phyloP scores from a whole-genome alignment of 192 early-diverging fungal species.

The Coemansia sp. region DNA sequence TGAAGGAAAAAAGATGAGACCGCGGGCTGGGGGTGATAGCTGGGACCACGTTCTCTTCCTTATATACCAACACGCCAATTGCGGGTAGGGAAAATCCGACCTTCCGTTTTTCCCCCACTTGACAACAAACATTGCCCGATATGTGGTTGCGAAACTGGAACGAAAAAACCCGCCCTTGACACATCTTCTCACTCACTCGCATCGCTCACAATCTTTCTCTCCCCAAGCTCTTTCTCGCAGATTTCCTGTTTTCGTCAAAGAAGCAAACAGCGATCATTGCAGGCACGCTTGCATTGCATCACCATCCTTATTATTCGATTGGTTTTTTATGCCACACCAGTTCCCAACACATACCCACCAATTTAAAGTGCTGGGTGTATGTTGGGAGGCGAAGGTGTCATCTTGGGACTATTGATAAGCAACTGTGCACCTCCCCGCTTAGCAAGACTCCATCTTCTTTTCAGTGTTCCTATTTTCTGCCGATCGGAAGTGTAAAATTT shows the following conservation, averaged over 20 bases:
- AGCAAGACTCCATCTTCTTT: too few relatives aligned
- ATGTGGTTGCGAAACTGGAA: not conserved
- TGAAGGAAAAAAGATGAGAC: conserved; percentile 8
- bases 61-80: conserved; percentile 10
- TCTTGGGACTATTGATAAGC: not conserved
- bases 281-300: conserved; percentile 2
- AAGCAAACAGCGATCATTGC: not conserved
- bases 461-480: not conserved
- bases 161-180: not conserved
- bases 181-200: too few relatives aligned
- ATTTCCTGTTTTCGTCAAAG: not conserved
- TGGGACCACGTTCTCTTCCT: conserved; percentile 1
- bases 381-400: not conserved
- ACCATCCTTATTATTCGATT: not conserved
- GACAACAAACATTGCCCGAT: not conserved
- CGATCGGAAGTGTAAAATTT: not conserved
- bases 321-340: conserved; percentile 3
- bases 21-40: not conserved
- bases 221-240: not conserved
- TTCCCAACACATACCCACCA: too few relatives aligned
- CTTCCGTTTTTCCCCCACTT: not conserved
- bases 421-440: too few relatives aligned
- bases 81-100: not conserved
- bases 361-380: too few relatives aligned
- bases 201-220: too few relatives aligned